Conservation (phyloP, 1,284 basidiomycete species). For the Ceratorhiza oryzae-sativae region DNA sequence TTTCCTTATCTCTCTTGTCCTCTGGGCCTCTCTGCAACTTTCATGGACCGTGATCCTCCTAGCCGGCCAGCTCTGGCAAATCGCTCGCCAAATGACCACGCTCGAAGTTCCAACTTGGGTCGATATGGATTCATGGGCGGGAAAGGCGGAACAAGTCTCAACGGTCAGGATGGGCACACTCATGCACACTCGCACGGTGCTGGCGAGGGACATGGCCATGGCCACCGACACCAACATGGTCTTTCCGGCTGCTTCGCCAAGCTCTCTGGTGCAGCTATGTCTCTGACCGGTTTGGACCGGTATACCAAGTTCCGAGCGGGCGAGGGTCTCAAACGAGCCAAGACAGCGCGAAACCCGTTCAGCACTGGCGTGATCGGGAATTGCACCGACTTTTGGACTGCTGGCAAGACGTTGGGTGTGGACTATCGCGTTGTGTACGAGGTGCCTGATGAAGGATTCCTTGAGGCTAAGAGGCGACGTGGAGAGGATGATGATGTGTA, state of each 20-base stretch:
- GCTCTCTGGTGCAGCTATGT: slow-evolving; percentile 74
- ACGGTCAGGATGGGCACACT: slow-evolving; percentile 60
- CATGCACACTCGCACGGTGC: slow-evolving; percentile 47
- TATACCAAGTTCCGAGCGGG: slow-evolving; percentile 91
- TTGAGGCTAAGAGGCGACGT: slow-evolving; percentile 59
- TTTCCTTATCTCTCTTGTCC: slow-evolving; percentile 81
- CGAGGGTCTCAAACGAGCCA: slow-evolving; percentile 71
- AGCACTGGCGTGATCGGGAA: slow-evolving; percentile 85
- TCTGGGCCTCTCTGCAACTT: slow-evolving; percentile 91
- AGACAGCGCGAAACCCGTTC: slow-evolving; percentile 86
- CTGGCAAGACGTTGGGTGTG: slow-evolving; percentile 82
- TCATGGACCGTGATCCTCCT: slow-evolving; percentile 92
- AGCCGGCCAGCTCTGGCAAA: slow-evolving; percentile 87
- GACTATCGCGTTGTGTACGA: slow-evolving; percentile 92
- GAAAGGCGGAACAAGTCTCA: slow-evolving; percentile 69
- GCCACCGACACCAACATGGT: slow-evolving; percentile 48
- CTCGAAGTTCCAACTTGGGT: slow-evolving; percentile 95
- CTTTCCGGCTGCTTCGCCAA: slow-evolving; percentile 50
- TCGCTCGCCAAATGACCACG: slow-evolving; percentile 94
- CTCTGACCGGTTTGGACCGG: slow-evolving; percentile 88
- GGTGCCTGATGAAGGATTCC: slow-evolving; percentile 82
- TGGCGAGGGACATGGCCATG: slow-evolving; percentile 52
- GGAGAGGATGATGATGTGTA: slow-evolving; percentile 37
- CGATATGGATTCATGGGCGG: slow-evolving; percentile 98
- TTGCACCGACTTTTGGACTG: slow-evolving; percentile 95